Percentiles rank a stretch among this genome's conserved stretches.
phyloP scores from a whole-genome alignment of 495 filamentous ascomycete species.

The Aspergillus sclerotioniger region DNA sequence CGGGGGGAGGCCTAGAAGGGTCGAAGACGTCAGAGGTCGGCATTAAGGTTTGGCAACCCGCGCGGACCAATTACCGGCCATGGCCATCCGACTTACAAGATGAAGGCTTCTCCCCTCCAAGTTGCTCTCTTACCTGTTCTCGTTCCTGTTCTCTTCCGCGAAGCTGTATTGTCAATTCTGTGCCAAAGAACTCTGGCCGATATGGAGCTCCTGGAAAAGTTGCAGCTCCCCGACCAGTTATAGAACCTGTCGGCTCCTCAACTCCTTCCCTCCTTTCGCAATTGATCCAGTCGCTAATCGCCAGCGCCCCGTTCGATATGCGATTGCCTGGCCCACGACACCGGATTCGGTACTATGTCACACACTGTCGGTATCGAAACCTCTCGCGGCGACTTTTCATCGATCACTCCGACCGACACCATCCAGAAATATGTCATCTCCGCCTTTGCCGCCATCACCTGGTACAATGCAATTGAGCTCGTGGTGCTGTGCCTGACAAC shows the following conservation, averaged over 20 bases:
- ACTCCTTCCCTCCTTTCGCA: neutral
- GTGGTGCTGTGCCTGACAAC: conserved; percentile 44
- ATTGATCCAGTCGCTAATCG: neutral
- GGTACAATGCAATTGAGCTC: conserved; percentile 50
- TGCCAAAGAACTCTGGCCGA: neutral
- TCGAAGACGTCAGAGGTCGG: neutral
- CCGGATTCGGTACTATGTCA: neutral
- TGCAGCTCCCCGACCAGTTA: neutral
- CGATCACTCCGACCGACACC: neutral
- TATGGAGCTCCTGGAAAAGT: neutral
- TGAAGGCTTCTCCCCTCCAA: neutral
- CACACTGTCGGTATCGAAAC: neutral
- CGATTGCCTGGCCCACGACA: neutral
- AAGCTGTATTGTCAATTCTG: neutral
- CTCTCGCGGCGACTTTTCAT: neutral
- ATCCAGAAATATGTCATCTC: conserved; percentile 26
- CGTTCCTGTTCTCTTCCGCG: neutral
- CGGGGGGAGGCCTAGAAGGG: neutral
- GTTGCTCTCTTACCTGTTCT: neutral
- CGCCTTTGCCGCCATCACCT: conserved; percentile 41
- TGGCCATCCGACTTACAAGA: neutral
- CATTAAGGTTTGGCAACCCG: neutral
- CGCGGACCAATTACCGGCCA: neutral
- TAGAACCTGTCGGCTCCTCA: neutral
- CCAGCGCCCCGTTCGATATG: neutral